Evolutionary conservation across 768 basidiomycete genomes (phyloP), one percentile per base, ranked within the genome.

Genomic region (Leccinum arenicola): DNA sequence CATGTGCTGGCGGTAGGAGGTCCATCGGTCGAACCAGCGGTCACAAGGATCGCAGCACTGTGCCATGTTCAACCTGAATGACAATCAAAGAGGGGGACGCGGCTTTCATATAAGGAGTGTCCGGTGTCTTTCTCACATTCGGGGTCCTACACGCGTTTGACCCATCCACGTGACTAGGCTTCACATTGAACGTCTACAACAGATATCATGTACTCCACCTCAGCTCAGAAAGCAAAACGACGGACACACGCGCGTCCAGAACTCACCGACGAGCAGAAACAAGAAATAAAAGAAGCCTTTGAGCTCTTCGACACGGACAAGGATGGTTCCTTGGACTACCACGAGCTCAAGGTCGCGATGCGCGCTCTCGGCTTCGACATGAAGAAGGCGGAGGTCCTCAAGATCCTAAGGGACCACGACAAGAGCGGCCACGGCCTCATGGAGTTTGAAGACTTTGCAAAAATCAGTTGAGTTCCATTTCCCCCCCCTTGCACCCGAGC

Each of bases 221-320:
- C 80, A 2, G 80, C 88, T 35, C 85, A 83, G 50, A 90, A 91
- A 73, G 85, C 89, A 59, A 89, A 90, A 62, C 77, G 90, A 64
- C 82, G 87, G 62, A 80, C 86, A 1, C 89, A 91, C 63, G 54
- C 85, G 33, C 88, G 91, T 36, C 92, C 91, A 63, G 91, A 94
- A 61, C 85, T 94, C 54, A 82, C 87, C 9, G 92, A 94, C 49
- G 91, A 94, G 71, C 91, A 93, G 68, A 91, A 91, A 67, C 91
- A 94, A 67, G 97, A 99, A 75, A 95, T 98, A 56, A 95, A 95
- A 74, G 97, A 99, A 69, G 97, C 97, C 0, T 99, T 99, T 69
- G 96, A 98, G 74, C 87, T 99, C 56, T 99, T 99, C 71, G 97
- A 99, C 77, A 92, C 95, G 49, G 97, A 99, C 82, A 97, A 98